Percentiles rank a stretch among this genome's conserved stretches.
Conservation (phyloP, 768 basidiomycete genomes). For the Pleurotus djamor region DNA sequence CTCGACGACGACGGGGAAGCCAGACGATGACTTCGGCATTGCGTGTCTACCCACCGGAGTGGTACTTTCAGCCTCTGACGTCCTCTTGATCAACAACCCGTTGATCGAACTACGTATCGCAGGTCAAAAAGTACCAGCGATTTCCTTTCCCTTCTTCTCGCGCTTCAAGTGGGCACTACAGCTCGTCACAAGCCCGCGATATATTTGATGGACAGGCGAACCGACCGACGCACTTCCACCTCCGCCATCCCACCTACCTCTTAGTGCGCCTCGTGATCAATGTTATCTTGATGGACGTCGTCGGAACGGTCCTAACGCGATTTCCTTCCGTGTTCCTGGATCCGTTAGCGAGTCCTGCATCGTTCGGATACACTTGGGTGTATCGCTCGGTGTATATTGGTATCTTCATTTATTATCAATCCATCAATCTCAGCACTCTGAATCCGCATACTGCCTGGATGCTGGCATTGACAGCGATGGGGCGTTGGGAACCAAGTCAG, state of each 20-base stretch:
- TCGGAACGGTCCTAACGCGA: slow-evolving; percentile 14
- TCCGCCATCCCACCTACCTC: slow-evolving; percentile 10
- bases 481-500: slow-evolving; percentile 26
- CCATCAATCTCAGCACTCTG: neutral
- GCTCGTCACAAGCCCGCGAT: slow-evolving; percentile 12
- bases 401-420: neutral
- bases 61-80: slow-evolving; percentile 15
- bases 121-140: slow-evolving; percentile 10
- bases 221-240: neutral
- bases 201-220: slow-evolving; percentile 14
- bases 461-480: slow-evolving; percentile 17
- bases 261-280: slow-evolving; percentile 10
- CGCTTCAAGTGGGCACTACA: slow-evolving; percentile 14
- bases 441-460: slow-evolving; percentile 14
- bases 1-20: slow-evolving; percentile 11
- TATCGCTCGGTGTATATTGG: neutral
- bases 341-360: slow-evolving; percentile 12
- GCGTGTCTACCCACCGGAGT: slow-evolving; percentile 12
- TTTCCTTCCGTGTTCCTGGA: slow-evolving; percentile 12
- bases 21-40: slow-evolving; percentile 13
- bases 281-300: slow-evolving; percentile 14
- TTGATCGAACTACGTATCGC: slow-evolving; percentile 13
- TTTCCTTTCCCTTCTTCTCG: slow-evolving; percentile 7
- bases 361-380: slow-evolving; percentile 8
- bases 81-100: slow-evolving; percentile 15